A percentile compares a stretch with the other conserved stretches of the same genome.
These are phyloP conservation scores for Nicotiana otophora DNA, from an alignment of 257 asterid species.

Conservation along the genomic window DNA sequence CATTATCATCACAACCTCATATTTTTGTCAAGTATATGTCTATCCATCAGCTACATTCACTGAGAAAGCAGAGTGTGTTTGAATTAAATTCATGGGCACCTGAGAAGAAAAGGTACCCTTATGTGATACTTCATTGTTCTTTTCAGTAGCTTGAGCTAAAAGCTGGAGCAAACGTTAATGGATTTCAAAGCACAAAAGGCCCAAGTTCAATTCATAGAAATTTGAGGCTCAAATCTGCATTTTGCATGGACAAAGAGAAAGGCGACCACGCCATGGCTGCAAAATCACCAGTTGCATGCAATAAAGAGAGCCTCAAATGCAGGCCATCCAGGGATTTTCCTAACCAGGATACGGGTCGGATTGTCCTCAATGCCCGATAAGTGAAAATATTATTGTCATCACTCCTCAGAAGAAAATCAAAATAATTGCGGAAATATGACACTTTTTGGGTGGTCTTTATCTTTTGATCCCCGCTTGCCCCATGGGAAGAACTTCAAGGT, in stretches of 20 bases:
- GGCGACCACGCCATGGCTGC: constrained; percentile 17
- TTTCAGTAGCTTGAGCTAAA: background rate
- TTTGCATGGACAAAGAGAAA: background rate
- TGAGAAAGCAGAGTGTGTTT: background rate
- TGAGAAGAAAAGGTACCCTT: background rate
- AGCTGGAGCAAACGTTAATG: background rate
- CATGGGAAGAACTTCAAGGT: no score
- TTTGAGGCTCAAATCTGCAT: background rate
- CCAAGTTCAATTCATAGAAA: background rate
- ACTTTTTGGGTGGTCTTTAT: no score
- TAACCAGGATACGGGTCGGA: background rate
- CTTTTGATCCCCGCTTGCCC: no score
- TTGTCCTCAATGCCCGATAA: background rate
- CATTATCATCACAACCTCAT: background rate
- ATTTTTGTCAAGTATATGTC: background rate
- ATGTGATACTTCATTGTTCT: background rate
- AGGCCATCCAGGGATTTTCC: background rate
- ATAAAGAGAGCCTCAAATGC: background rate
- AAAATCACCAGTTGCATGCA: constrained; percentile 13
- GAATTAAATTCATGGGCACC: background rate
- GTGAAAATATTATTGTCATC: background rate
- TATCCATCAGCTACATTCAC: background rate
- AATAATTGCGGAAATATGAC: no score
- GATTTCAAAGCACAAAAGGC: background rate
- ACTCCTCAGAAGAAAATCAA: background rate